Evolutionary conservation across 2,329 filamentous ascomycete genomes (phyloP), one percentile per base, ranked within the genome.

Genomic region (Colletotrichum cuscutae): DNA sequence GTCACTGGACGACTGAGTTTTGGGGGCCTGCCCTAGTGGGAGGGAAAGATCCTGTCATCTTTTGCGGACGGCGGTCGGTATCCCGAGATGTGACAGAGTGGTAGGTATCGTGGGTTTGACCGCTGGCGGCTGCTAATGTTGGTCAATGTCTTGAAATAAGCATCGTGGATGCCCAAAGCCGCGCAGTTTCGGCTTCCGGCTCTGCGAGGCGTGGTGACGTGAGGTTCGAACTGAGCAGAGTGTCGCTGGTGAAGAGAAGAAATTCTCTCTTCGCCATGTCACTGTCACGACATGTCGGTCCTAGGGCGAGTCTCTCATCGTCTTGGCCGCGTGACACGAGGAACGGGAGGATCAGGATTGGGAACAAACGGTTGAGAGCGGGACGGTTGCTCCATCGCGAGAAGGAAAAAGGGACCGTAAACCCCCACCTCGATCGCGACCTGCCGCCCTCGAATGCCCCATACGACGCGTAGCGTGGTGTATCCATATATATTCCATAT

Each of bases 1-100:
- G 53, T 65, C 65, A 70, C 64, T 28, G 69, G 46, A 57, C 42
- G 53, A 60, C 54, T 49, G 70, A 37, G 52, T 52, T 64, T 64
- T 64, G 59, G 70, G 70, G 65, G 65, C 59, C 70, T 65, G 26
- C 53, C 32, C 30, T 24, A n/a, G 49, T 24, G 35, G 30, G 59
- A 62, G 13, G 46, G 60, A 37, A 67, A 54, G 61, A 70, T 65
- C 60, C 66, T 72, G 66, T 72, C 70, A 60, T 57, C 37, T 65
- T 65, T 65, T 28, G n/a, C 46, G 49, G 49, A 57, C 46, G 46
- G 66, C 59, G 70, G 66, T 65, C 59, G 70, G 66, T 65, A 70
- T 72, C 66, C 66, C 53, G 49, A 65, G 35, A 70, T 70, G 60
- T 72, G 65, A 72, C 60, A 53, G 30, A 52, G 61, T 19, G 9